Evolutionary conservation across 805 yeast species (phyloP).

Genomic region (Metschnikowia similis): DNA sequence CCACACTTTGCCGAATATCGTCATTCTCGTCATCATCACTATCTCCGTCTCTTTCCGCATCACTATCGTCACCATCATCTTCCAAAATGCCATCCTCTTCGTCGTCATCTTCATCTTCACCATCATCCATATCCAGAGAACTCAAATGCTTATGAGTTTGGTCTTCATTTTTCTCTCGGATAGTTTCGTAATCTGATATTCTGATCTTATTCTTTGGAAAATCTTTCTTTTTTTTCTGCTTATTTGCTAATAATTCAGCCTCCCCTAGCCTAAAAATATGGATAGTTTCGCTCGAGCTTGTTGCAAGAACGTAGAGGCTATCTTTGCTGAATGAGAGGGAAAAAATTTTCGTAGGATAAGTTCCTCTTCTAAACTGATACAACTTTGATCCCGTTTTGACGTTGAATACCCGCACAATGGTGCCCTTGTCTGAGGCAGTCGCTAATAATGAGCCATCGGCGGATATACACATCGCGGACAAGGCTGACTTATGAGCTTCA

Average conservation of each 20-base stretch:
- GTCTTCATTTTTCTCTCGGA: slow-evolving; percentile 21
- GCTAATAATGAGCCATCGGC: slow-evolving; percentile 78
- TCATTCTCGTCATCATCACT: slow-evolving; percentile 18
- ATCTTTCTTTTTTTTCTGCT: slow-evolving; percentile 28
- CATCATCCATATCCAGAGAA: slow-evolving; percentile 17
- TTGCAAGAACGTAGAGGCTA: slow-evolving; percentile 69
- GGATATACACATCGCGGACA: slow-evolving; percentile 66
- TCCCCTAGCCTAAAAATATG: slow-evolving; percentile 80
- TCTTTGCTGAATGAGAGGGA: slow-evolving; percentile 73
- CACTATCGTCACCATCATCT: slow-evolving; percentile 23
- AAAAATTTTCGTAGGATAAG: slow-evolving; percentile 76
- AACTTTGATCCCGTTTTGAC: slow-evolving; percentile 59
- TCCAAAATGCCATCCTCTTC: slow-evolving; percentile 19
- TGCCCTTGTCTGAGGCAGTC: slow-evolving; percentile 87
- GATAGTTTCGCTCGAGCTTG: slow-evolving; percentile 86
- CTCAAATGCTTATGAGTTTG: slow-evolving; percentile 1
- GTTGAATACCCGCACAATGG: slow-evolving; percentile 78
- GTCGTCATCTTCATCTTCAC: slow-evolving; percentile 18
- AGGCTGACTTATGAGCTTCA: slow-evolving; percentile 78
- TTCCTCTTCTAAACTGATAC: slow-evolving; percentile 77
- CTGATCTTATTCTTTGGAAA: slow-evolving; percentile 8
- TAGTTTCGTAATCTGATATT: slow-evolving; percentile 20
- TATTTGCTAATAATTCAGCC: slow-evolving; percentile 38
- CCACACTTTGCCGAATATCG: slow-evolving; percentile 19
- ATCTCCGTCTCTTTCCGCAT: slow-evolving; percentile 26